These are phyloP conservation scores for Penicillium pancosmium DNA, from an alignment of 495 filamentous ascomycete genomes.

Conservation along the genomic window DNA sequence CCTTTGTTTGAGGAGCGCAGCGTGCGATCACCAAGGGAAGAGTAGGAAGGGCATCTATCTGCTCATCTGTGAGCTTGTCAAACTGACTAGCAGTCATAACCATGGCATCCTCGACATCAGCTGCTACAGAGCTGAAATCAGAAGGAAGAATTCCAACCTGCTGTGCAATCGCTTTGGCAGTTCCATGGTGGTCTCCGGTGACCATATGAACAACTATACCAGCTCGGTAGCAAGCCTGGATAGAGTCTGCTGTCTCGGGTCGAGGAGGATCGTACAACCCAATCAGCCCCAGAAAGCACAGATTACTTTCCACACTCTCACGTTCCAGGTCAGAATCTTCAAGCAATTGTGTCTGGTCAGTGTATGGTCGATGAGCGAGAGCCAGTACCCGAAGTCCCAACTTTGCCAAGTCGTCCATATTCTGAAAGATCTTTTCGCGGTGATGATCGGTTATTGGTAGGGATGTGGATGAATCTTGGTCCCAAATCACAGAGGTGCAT, in stretches of 20 bases:
- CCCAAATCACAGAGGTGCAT: conserved; percentile 56
- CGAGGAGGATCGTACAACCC: conserved; percentile 77
- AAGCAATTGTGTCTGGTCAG: conserved; percentile 35
- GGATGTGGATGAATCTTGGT: conserved; percentile 33
- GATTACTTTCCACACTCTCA: conserved; percentile 57
- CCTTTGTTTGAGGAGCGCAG: conserved; percentile 72
- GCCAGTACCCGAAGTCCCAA: conserved; percentile 68
- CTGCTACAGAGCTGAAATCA: conserved; percentile 50
- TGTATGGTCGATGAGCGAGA: conserved; percentile 54
- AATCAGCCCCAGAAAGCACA: conserved; percentile 67
- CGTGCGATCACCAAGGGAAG: conserved; percentile 72
- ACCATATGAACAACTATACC: conserved; percentile 76
- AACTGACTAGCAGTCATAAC: conserved; percentile 72
- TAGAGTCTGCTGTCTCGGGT: conserved; percentile 51
- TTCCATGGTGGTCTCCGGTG: conserved; percentile 68
- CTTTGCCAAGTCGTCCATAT: conserved; percentile 65
- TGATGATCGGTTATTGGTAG: conserved; percentile 45
- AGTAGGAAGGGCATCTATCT: conserved; percentile 66
- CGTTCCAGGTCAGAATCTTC: conserved; percentile 45
- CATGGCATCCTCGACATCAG: conserved; percentile 60
- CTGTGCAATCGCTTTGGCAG: conserved; percentile 65
- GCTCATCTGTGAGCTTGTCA: conserved; percentile 61
- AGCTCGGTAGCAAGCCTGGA: conserved; percentile 62
- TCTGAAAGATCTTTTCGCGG: conserved; percentile 55
- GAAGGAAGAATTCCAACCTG: conserved; percentile 69